A percentile compares a stretch with the other conserved stretches of the same genome.
phyloP scores from a whole-genome alignment of 2,329 filamentous ascomycete species.

The Xenoacremonium recifei region DNA sequence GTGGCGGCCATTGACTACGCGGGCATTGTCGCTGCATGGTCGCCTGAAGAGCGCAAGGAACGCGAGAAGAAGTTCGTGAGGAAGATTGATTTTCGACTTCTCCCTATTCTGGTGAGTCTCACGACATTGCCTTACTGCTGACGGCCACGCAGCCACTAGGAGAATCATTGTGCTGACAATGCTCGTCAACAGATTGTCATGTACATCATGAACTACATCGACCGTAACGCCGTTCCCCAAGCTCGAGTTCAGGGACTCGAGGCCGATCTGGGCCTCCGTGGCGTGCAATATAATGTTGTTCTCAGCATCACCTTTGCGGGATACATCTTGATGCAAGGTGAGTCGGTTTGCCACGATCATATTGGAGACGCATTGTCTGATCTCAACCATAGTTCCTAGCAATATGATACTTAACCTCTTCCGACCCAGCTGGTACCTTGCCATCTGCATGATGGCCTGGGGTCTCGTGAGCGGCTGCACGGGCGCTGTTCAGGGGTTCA shows the following conservation, averaged over 20 bases:
- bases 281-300: constrained; percentile 37
- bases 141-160: no score
- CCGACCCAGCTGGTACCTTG: constrained; percentile 40
- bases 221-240: constrained; percentile 29
- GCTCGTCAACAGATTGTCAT: constrained; percentile 6
- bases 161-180: background rate
- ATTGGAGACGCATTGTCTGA: no score
- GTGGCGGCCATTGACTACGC: constrained; percentile 13
- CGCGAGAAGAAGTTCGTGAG: constrained; percentile 10
- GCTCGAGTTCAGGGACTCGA: constrained; percentile 44
- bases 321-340: constrained; percentile 33
- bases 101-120: constrained; percentile 10
- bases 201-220: constrained; percentile 63
- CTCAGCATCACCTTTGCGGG: constrained; percentile 35
- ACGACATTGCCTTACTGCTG: background rate
- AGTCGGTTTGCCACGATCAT: no score
- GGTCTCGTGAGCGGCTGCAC: constrained; percentile 22
- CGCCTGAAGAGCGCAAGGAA: constrained; percentile 8
- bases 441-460: constrained; percentile 23
- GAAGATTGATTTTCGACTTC: constrained; percentile 12
- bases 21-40: constrained; percentile 17
- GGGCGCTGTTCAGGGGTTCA: constrained; percentile 14
- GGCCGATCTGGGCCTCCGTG: constrained; percentile 38
- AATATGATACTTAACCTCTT: constrained; percentile 45
- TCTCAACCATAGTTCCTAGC: constrained; percentile 44